Evolutionary conservation across 371 early-diverging fungal genomes (phyloP).

Genomic region (Coemansia sp.): DNA sequence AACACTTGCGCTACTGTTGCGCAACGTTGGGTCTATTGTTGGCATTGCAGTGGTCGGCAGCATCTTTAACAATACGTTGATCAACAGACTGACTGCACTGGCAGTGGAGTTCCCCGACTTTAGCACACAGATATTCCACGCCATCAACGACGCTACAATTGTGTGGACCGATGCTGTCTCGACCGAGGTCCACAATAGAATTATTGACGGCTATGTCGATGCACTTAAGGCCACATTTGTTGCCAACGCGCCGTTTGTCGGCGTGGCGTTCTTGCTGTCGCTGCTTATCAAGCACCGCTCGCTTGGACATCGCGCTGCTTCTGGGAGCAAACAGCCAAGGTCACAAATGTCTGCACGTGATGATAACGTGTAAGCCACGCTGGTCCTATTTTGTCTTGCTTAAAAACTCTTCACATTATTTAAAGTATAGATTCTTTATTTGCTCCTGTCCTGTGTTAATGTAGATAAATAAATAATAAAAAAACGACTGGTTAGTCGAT

Average conservation of each 20-base stretch:
- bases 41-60: conserved; percentile 50
- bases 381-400: too few relatives aligned
- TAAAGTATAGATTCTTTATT: too few relatives aligned
- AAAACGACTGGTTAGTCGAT: too few relatives aligned
- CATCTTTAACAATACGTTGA: conserved; percentile 45
- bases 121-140: conserved; percentile 10
- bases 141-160: conserved; percentile 37
- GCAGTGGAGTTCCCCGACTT: conserved; percentile 18
- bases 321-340: not conserved
- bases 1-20: conserved; percentile 32
- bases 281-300: conserved; percentile 26
- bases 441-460: too few relatives aligned
- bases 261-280: conserved; percentile 24
- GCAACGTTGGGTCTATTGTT: conserved; percentile 45
- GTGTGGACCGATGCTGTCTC: conserved; percentile 15
- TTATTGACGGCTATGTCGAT: conserved; percentile 32
- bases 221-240: conserved; percentile 46
- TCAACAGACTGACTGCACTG: conserved; percentile 14
- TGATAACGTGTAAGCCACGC: not conserved
- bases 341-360: not conserved
- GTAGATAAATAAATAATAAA: too few relatives aligned
- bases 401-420: too few relatives aligned
- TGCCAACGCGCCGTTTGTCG: conserved; percentile 48
- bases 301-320: not conserved
- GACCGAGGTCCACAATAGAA: conserved; percentile 7